Evolutionary conservation across 805 yeast genomes (phyloP).

Genomic region (Ogataea methanolica): DNA sequence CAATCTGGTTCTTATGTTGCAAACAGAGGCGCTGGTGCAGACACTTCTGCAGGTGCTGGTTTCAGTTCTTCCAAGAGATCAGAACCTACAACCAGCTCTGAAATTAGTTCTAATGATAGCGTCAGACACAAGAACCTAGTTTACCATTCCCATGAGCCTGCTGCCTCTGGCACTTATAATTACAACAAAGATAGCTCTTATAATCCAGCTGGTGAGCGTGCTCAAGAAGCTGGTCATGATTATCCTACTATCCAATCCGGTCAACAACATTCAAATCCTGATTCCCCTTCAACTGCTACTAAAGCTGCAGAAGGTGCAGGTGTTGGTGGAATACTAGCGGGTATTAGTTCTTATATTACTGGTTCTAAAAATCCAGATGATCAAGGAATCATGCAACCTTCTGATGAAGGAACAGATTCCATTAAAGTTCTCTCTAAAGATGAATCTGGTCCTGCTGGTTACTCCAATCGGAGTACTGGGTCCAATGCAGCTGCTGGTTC

Average conservation of each 20-base stretch:
- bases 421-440: background rate
- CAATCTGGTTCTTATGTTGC: no score
- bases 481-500: background rate
- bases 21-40: background rate
- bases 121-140: background rate
- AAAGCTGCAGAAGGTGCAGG: constrained; percentile 3
- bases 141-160: no score
- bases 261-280: background rate
- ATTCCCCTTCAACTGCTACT: background rate
- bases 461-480: background rate
- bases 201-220: background rate
- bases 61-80: background rate
- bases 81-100: background rate
- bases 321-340: background rate
- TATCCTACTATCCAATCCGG: background rate
- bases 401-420: no score
- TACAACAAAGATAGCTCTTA: background rate
- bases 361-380: background rate
- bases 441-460: background rate
- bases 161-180: background rate
- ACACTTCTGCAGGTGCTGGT: background rate
- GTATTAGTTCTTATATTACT: background rate
- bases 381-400: no score
- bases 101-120: background rate
- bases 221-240: no score